Evolutionary conservation across 495 filamentous ascomycete genomes (phyloP).

Genomic region (Corynascus novoguineensis): DNA sequence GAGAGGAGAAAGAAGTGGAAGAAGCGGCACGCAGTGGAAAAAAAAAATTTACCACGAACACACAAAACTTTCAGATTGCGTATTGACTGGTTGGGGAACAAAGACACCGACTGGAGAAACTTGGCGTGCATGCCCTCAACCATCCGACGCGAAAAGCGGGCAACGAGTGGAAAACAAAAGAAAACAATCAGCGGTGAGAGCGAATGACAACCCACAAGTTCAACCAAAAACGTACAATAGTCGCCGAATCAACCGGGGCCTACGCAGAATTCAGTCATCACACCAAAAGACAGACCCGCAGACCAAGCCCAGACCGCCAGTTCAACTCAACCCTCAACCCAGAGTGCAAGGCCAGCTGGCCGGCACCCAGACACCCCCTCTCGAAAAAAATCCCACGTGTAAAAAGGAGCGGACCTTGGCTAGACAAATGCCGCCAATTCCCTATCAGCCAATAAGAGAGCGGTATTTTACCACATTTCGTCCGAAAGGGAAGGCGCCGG

Average conservation of each 20-base stretch:
- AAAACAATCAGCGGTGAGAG: neutral
- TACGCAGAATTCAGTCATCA: neutral
- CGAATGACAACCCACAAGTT: neutral
- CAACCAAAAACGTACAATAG: neutral
- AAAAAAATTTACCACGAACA: too few relatives aligned
- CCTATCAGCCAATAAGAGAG: conserved; percentile 16
- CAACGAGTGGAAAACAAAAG: neutral
- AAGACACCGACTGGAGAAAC: too few relatives aligned
- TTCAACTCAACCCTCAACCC: neutral
- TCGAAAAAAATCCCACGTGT: neutral
- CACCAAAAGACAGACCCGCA: neutral
- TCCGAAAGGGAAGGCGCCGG: conserved; percentile 25
- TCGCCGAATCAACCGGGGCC: neutral
- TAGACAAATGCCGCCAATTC: neutral
- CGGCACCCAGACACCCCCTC: neutral
- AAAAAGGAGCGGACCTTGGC: neutral
- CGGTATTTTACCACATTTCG: neutral
- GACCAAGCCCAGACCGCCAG: neutral
- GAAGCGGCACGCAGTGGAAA: too few relatives aligned
- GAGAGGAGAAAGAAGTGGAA: too few relatives aligned
- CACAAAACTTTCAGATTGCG: too few relatives aligned
- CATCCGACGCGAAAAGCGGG: neutral
- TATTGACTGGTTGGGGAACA: too few relatives aligned
- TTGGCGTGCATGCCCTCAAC: neutral
- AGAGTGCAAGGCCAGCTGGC: neutral